A percentile compares a stretch with the other conserved stretches of the same genome.
Evolutionary conservation across 768 basidiomycete genomes (phyloP).

Genomic region (Boletus subparvulus): DNA sequence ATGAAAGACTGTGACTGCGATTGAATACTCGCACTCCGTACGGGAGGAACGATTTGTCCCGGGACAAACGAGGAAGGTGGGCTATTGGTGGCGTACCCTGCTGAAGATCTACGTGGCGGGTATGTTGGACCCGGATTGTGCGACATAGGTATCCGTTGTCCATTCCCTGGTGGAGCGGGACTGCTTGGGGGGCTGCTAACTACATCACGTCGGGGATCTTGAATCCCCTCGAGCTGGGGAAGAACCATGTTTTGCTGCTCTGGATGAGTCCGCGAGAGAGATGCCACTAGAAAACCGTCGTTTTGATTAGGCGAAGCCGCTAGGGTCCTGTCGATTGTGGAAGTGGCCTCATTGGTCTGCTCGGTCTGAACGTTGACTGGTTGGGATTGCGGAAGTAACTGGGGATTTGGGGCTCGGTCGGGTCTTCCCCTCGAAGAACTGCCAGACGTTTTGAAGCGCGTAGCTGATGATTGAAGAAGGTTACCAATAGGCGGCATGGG

Average conservation of each 20-base stretch:
- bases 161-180: conserved; percentile 6
- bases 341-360: background rate
- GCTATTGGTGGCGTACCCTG: conserved; percentile 8
- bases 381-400: conserved; percentile 2
- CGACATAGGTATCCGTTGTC: conserved; percentile 18
- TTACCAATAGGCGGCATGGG: conserved; percentile 55
- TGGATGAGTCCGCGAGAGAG: conserved; percentile 3
- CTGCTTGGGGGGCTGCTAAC: conserved; percentile 1
- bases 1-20: conserved; percentile 24
- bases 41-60: conserved; percentile 38
- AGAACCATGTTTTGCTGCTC: conserved; percentile 4
- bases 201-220: conserved; percentile 2
- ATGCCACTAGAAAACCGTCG: background rate
- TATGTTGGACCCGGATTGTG: conserved; percentile 20
- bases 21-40: conserved; percentile 38
- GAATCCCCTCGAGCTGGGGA: conserved; percentile 1
- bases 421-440: conserved; percentile 16
- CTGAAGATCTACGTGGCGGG: conserved; percentile 28
- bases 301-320: conserved; percentile 1
- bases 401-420: conserved; percentile 24
- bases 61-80: conserved; percentile 38
- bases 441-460: background rate
- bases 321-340: background rate
- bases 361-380: background rate
- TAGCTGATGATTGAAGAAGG: conserved; percentile 28